Percentiles rank a stretch among this genome's conserved stretches.
Conservation (phyloP, 1,284 basidiomycete species). For the Acaromyces ingoldii region DNA sequence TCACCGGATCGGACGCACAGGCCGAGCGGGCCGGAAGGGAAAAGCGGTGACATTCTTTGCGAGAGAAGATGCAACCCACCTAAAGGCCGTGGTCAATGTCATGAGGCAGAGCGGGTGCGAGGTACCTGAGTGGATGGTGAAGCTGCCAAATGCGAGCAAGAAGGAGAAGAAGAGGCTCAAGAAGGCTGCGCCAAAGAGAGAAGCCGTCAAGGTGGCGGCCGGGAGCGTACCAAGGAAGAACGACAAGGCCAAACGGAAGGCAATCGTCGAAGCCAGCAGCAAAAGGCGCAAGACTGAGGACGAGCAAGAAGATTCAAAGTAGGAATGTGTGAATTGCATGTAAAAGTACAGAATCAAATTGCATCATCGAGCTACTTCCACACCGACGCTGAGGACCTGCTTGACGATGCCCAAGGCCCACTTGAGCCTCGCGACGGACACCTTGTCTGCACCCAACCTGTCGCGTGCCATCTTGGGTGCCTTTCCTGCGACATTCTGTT, state of each 20-base stretch:
- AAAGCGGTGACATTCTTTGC: slow-evolving; percentile 94
- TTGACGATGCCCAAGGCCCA: slow-evolving; percentile 10
- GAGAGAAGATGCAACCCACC: slow-evolving; percentile 57
- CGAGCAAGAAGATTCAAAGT: background rate
- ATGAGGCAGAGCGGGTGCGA: slow-evolving; percentile 72
- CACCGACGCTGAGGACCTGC: slow-evolving; percentile 17
- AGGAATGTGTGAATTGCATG: background rate
- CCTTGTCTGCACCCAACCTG: background rate
- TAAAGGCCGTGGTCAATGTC: slow-evolving; percentile 80
- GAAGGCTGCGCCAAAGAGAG: slow-evolving; percentile 65
- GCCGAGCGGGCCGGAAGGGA: slow-evolving; percentile 83
- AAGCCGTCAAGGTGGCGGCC: slow-evolving; percentile 35
- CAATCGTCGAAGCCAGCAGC: slow-evolving; percentile 41
- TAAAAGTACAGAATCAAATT: background rate
- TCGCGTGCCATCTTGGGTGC: background rate
- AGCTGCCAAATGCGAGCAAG: slow-evolving; percentile 73
- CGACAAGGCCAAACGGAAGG: slow-evolving; percentile 28
- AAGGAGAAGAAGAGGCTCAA: slow-evolving; percentile 79
- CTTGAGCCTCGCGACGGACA: slow-evolving; percentile 3
- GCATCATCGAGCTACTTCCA: background rate
- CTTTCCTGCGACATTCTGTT: slow-evolving; percentile 1
- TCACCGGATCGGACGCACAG: slow-evolving; percentile 93
- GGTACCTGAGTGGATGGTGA: slow-evolving; percentile 47
- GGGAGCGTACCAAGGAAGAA: slow-evolving; percentile 14
- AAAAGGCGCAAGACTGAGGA: slow-evolving; percentile 42